Conservation (phyloP, 83 land plant genomes). For the Picea engelmannii region DNA sequence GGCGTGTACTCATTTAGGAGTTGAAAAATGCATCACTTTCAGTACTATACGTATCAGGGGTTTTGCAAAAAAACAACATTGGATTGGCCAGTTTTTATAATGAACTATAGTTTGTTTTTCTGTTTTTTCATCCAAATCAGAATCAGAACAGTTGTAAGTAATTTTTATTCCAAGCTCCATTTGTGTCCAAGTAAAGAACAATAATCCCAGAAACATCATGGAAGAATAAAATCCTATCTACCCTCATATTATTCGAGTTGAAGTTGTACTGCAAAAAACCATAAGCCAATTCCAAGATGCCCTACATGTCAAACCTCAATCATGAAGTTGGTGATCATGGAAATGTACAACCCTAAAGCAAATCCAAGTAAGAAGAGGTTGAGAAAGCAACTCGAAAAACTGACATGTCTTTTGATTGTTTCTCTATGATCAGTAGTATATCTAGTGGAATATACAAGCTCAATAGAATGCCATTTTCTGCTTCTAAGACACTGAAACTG, state of each 20-base stretch:
- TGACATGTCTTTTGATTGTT: neutral
- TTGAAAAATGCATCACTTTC: too few relatives aligned
- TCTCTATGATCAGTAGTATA: neutral
- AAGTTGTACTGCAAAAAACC: slow-evolving; percentile 3
- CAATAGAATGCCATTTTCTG: neutral
- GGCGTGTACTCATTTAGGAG: too few relatives aligned
- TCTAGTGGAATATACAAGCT: neutral
- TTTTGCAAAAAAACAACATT: too few relatives aligned
- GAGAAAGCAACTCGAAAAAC: neutral
- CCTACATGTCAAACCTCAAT: slow-evolving; percentile 8
- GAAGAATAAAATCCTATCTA: neutral
- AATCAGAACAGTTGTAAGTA: neutral
- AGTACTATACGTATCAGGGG: too few relatives aligned
- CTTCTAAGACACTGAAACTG: neutral
- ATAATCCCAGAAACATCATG: neutral
- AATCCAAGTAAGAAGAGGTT: slow-evolving; percentile 1
- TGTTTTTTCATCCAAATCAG: neutral
- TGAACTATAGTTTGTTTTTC: too few relatives aligned
- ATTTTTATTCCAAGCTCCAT: neutral
- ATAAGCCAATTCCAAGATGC: neutral
- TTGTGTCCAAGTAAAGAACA: neutral
- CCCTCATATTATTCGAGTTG: neutral
- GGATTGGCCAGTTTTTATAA: too few relatives aligned
- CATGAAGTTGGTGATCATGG: slow-evolving; percentile 12
- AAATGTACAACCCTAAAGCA: neutral